Percentiles rank a stretch among this genome's conserved stretches.
Conservation (phyloP, 805 yeast species). For the Wickerhamiella kazuoi region DNA sequence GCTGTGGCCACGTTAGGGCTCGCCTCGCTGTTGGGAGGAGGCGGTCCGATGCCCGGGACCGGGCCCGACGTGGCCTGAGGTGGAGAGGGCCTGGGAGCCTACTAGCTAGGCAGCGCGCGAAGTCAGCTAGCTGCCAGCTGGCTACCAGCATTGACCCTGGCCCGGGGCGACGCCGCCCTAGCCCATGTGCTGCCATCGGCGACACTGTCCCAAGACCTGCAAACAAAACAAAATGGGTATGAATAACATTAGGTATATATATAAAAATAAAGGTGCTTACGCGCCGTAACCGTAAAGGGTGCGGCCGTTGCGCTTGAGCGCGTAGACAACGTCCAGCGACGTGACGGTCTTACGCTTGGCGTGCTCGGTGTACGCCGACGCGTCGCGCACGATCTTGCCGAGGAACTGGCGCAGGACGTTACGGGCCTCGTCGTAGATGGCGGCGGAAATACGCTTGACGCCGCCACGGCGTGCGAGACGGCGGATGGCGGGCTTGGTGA, state of each 20-base stretch:
- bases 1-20: no score
- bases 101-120: no score
- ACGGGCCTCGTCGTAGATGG: conserved; percentile 98
- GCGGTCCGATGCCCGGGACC: no score
- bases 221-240: no score
- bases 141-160: no score
- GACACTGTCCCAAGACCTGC: no score
- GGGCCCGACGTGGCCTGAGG: no score
- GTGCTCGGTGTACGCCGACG: conserved; percentile 98
- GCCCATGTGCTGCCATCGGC: no score
- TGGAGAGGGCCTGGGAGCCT: no score
- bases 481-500: conserved; percentile 98
- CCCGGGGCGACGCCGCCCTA: no score
- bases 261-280: conserved; percentile 28
- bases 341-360: conserved; percentile 99
- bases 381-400: conserved; percentile 96
- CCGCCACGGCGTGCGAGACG: conserved; percentile 99
- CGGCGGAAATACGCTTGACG: conserved; percentile 98
- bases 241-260: background rate
- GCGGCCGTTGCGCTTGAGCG: conserved; percentile 99
- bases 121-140: no score
- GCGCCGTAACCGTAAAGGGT: conserved; percentile 99
- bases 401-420: conserved; percentile 89
- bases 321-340: conserved; percentile 95
- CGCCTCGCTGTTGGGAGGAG: no score